Percentiles rank a stretch among this genome's conserved stretches.
These are phyloP conservation scores for Cnidoscolus chayamansa DNA, from an alignment of 441 rosid genomes.

Conservation along the genomic window DNA sequence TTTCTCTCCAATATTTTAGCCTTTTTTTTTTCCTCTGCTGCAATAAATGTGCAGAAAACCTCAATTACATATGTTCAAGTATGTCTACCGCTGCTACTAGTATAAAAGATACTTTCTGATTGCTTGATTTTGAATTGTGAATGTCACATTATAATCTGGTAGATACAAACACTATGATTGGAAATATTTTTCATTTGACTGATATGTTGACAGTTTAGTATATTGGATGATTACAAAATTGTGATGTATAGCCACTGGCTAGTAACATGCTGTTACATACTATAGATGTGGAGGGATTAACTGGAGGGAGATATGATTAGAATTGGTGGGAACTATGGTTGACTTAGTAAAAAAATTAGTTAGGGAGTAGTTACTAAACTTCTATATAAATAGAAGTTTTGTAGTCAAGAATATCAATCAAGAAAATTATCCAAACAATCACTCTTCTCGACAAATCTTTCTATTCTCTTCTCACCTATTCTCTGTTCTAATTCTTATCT, in stretches of 20 bases:
- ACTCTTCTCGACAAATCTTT: too few species aligned
- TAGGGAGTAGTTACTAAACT: too few species aligned
- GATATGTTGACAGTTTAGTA: neutral
- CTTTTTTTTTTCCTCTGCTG: neutral
- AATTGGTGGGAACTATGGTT: too few species aligned
- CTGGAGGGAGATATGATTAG: too few species aligned
- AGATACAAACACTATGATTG: neutral
- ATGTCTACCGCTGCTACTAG: neutral
- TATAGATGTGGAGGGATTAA: too few species aligned
- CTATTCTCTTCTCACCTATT: too few species aligned
- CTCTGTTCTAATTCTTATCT: too few species aligned
- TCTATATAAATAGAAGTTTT: too few species aligned
- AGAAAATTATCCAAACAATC: too few species aligned
- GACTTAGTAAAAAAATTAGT: too few species aligned
- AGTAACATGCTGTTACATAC: neutral
- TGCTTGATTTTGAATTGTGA: neutral
- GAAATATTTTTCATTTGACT: neutral
- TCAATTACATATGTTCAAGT: neutral
- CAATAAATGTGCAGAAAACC: neutral
- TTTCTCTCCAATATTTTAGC: neutral
- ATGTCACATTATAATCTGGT: neutral
- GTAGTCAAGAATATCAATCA: too few species aligned
- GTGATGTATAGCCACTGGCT: neutral
- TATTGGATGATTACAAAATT: conserved; percentile 3
- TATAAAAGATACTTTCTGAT: conserved; percentile 4